phyloP scores from a whole-genome alignment of 1,284 basidiomycete genomes.

The Apiotrichum domesticum region DNA sequence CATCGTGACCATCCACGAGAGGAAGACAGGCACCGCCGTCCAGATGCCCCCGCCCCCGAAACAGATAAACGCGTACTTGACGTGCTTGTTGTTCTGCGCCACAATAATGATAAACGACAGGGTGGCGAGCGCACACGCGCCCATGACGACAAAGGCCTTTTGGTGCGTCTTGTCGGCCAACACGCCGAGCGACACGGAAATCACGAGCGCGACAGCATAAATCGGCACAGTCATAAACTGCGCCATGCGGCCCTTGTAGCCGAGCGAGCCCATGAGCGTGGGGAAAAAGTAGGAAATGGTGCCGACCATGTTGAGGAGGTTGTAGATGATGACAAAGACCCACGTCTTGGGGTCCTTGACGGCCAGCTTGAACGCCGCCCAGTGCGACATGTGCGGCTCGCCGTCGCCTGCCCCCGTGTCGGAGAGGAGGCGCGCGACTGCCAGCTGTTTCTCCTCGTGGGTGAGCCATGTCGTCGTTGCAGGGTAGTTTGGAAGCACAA shows the following conservation, averaged over 20 bases:
- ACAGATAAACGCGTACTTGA: constrained; percentile 45
- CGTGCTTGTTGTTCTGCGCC: constrained; percentile 30
- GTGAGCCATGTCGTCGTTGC: constrained; percentile 38
- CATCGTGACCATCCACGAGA: constrained; percentile 44
- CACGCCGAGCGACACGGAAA: constrained; percentile 36
- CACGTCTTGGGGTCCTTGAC: constrained; percentile 35
- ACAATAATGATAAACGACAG: constrained; percentile 41
- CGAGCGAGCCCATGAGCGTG: constrained; percentile 38
- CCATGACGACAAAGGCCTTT: constrained; percentile 41
- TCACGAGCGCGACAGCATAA: constrained; percentile 44
- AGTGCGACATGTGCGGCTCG: constrained; percentile 22
- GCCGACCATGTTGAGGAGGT: constrained; percentile 37
- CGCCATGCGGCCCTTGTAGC: constrained; percentile 36
- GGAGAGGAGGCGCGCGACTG: constrained; percentile 22
- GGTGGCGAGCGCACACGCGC: constrained; percentile 21
- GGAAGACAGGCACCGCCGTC: constrained; percentile 40
- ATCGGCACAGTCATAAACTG: constrained; percentile 50
- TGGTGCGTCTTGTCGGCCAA: constrained; percentile 41
- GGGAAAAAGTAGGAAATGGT: constrained; percentile 49
- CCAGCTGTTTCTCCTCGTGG: constrained; percentile 28
- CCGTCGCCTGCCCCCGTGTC: constrained; percentile 20
- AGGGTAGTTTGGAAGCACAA: constrained; percentile 45
- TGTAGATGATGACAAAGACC: constrained; percentile 31
- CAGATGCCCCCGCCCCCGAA: constrained; percentile 45
- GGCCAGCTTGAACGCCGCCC: constrained; percentile 24